Evolutionary conservation across 2,329 filamentous ascomycete species (phyloP).

Genomic region (Polytolypa hystricis): DNA sequence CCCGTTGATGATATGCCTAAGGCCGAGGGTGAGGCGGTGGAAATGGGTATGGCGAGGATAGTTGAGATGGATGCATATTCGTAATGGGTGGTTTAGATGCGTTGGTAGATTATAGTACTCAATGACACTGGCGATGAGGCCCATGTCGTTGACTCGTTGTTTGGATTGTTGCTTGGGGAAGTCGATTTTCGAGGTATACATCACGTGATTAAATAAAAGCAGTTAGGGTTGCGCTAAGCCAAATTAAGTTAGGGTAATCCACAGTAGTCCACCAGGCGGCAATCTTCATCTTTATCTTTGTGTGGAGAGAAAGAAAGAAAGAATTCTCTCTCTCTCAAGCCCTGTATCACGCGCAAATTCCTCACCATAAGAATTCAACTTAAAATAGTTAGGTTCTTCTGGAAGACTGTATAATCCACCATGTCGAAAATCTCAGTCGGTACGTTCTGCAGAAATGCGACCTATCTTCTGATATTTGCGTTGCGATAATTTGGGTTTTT

Average conservation of each 20-base stretch:
- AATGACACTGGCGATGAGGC: too few relatives aligned
- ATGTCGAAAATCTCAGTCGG: conserved; percentile 51
- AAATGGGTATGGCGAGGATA: conserved; percentile 5
- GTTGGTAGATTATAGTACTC: too few relatives aligned
- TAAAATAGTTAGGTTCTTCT: conserved; percentile 61
- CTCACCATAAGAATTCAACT: conserved; percentile 60
- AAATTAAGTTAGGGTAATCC: conserved; percentile 9
- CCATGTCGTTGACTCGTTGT: too few relatives aligned
- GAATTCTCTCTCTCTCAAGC: too few relatives aligned
- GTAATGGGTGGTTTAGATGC: too few relatives aligned
- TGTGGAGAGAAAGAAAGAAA: too few relatives aligned
- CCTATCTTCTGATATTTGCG: too few relatives aligned
- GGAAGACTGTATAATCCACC: conserved; percentile 63
- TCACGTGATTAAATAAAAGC: conserved; percentile 1
- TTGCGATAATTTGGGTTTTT: too few relatives aligned
- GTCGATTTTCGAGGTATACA: not conserved
- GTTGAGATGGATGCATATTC: not conserved
- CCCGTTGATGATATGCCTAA: not conserved
- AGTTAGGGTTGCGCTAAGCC: conserved; percentile 9
- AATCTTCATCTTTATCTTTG: not conserved
- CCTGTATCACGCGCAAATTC: conserved; percentile 38
- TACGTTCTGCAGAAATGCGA: too few relatives aligned
- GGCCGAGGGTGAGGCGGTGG: not conserved
- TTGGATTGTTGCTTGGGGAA: too few relatives aligned
- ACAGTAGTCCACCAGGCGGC: too few relatives aligned